These are phyloP conservation scores for Hypoxylon sp. DNA, from an alignment of 2,329 filamentous ascomycete species.

Conservation along the genomic window DNA sequence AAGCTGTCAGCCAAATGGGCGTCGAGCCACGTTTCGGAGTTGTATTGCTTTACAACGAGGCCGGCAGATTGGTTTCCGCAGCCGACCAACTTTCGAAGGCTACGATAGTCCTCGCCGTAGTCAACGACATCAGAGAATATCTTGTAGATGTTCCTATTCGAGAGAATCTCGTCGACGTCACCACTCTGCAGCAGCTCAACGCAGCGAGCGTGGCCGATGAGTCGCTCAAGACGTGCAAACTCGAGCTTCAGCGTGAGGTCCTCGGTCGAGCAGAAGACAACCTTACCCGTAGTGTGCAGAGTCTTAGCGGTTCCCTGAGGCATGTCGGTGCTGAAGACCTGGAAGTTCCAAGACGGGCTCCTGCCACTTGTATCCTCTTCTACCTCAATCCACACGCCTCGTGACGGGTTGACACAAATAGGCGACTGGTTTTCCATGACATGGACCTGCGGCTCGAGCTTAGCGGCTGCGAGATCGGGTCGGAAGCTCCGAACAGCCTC, in stretches of 20 bases:
- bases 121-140: conserved; percentile 57
- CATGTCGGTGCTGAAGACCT: conserved; percentile 41
- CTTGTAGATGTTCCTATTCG: conserved; percentile 58
- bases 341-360: conserved; percentile 37
- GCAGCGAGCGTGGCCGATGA: conserved; percentile 55
- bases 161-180: conserved; percentile 54
- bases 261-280: conserved; percentile 37
- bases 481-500: conserved; percentile 54
- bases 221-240: conserved; percentile 50
- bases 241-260: conserved; percentile 46
- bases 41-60: conserved; percentile 46
- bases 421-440: conserved; percentile 39
- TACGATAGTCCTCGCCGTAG: conserved; percentile 54
- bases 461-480: conserved; percentile 42
- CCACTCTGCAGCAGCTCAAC: conserved; percentile 48
- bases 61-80: conserved; percentile 53
- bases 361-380: conserved; percentile 31
- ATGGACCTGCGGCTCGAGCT: conserved; percentile 49
- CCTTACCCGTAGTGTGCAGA: conserved; percentile 37
- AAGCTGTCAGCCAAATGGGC: conserved; percentile 55
- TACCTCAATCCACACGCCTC: conserved; percentile 44
- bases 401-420: conserved; percentile 39
- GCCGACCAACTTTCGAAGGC: conserved; percentile 51
- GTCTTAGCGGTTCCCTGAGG: conserved; percentile 31
- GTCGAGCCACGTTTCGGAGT: conserved; percentile 50